Evolutionary conservation across 2,329 filamentous ascomycete genomes (phyloP), one percentile per base, ranked within the genome.

Genomic region (Paraphaeosphaeria minitans): DNA sequence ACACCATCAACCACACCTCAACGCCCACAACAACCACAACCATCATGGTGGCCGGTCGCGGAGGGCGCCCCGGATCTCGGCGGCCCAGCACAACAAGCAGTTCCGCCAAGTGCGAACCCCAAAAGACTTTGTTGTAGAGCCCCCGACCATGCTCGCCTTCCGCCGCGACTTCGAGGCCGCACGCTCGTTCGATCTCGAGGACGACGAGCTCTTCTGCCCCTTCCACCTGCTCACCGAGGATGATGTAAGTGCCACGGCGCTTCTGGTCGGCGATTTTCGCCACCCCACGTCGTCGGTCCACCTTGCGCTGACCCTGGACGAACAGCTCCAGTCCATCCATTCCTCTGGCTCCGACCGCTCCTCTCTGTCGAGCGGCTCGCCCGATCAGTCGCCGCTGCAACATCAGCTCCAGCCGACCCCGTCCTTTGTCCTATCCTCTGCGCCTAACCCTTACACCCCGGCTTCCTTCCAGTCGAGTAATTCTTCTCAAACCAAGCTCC

Each of bases 181-280:
- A 59, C 88, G 93, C 59, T 97, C 93, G 10, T 98, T 98, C 73
- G 94, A 98, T 69, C 85, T 98, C 62, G 94, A 97, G 73, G 94
- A 98, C 76, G 94, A 98, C 77, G 85, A 97, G 80, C 90, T 97
- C 78, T 98, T 98, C 79, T 97, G 93, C 80, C 94, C 94, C 1
- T 82, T 83, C 63, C 88, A 89, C 76, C 85, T 98, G 68, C 83
- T 98, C 81, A 96, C 93, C 37, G 93, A 97, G 80, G 93, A 86
- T 79, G 93, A 97, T 87, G 93, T 97, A 88, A 75, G 82, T 74
- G 52, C 49, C 55, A 58, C 56, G 42, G 27, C 56, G 39, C 56
- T 62, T 60, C 66, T 60, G 55, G 64, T 65, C 56, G 60, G 55
- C 58, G 57, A 65, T 47, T 54, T 66, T 66, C 65, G 64, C 64